A percentile compares a stretch with the other conserved stretches of the same genome.
Evolutionary conservation across 2,329 filamentous ascomycete genomes (phyloP).

Genomic region (Alternaria rosae): DNA sequence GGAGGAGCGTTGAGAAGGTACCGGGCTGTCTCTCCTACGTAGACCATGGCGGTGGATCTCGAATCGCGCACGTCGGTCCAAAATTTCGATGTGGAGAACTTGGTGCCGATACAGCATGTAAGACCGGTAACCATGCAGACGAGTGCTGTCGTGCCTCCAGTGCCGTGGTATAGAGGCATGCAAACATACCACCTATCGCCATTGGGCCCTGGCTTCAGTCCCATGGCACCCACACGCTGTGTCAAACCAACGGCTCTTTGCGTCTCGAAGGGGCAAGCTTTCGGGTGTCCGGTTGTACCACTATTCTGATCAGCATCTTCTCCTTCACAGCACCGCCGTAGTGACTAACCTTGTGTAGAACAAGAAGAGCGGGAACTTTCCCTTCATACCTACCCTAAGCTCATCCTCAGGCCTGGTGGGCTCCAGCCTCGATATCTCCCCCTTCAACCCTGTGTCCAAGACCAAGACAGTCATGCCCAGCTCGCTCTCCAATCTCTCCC

Average conservation of each 20-base stretch:
- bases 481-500: slow-evolving; percentile 58
- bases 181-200: slow-evolving; percentile 75
- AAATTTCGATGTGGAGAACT: slow-evolving; percentile 74
- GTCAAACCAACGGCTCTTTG: slow-evolving; percentile 54
- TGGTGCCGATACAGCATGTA: slow-evolving; percentile 69
- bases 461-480: slow-evolving; percentile 66
- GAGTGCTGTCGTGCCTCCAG: slow-evolving; percentile 68
- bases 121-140: slow-evolving; percentile 62
- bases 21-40: slow-evolving; percentile 79
- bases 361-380: slow-evolving; percentile 65
- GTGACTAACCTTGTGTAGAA: slow-evolving; percentile 70
- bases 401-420: slow-evolving; percentile 63
- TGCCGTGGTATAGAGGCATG: slow-evolving; percentile 82
- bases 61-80: slow-evolving; percentile 76
- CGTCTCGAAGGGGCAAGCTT: slow-evolving; percentile 70
- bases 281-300: slow-evolving; percentile 78
- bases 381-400: slow-evolving; percentile 61
- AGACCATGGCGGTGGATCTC: slow-evolving; percentile 73
- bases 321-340: not conserved
- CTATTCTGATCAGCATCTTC: slow-evolving; percentile 47
- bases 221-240: slow-evolving; percentile 46
- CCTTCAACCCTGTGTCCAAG: slow-evolving; percentile 59
- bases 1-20: slow-evolving; percentile 75
- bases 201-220: slow-evolving; percentile 49
- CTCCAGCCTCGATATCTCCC: slow-evolving; percentile 57